These are phyloP conservation scores for Cryomyces antarcticus DNA, from an alignment of 495 filamentous ascomycete genomes.

Conservation along the genomic window DNA sequence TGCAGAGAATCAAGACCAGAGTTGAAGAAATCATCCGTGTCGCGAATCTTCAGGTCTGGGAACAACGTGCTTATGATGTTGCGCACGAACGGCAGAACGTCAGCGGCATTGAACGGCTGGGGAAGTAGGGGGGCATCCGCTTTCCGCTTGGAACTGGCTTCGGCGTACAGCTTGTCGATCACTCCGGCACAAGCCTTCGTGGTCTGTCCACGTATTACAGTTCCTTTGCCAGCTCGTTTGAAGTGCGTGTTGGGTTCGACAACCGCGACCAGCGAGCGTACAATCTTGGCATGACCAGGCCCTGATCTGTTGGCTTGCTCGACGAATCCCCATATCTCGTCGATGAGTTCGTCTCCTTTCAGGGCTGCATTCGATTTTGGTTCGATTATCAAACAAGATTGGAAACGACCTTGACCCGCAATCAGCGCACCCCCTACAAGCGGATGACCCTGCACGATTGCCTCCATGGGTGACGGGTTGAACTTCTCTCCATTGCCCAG, in stretches of 20 bases:
- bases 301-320: conserved; percentile 24
- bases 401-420: conserved; percentile 28
- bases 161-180: conserved; percentile 13
- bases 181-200: conserved; percentile 16
- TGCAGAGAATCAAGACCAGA: background rate
- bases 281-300: conserved; percentile 24
- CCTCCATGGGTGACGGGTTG: conserved; percentile 23
- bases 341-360: conserved; percentile 6
- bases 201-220: conserved; percentile 20
- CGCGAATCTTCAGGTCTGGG: background rate
- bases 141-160: conserved; percentile 10
- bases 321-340: conserved; percentile 25
- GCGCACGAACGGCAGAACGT: background rate
- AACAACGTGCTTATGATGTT: background rate
- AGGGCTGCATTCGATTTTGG: conserved; percentile 7
- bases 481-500: conserved; percentile 6
- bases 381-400: conserved; percentile 33
- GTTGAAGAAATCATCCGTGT: background rate
- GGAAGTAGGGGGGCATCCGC: background rate
- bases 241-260: conserved; percentile 17
- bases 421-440: conserved; percentile 27
- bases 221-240: conserved; percentile 25
- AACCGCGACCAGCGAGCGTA: conserved; percentile 22
- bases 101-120: too few species aligned
- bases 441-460: conserved; percentile 16